Base-by-base conservation (phyloP, 371 early-diverging fungal species). In the Mortierella sp. region DNA sequence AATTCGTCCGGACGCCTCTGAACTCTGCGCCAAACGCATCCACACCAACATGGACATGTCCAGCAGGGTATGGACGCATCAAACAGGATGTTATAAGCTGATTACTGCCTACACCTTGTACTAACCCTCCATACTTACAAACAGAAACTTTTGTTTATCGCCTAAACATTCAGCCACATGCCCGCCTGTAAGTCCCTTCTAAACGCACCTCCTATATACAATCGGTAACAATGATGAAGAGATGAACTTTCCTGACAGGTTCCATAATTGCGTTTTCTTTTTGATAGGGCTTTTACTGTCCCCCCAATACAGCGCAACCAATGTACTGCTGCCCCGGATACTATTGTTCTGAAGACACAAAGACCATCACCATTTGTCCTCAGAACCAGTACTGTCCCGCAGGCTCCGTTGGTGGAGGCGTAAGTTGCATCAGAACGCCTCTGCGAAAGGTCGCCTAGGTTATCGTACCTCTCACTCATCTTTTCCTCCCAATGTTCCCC, bases 321-420 rank as follows among this genome's bases (percentile, higher is more conserved):
- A 47, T 73, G 24, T 82, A 70, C 43, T 82, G 82, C 51, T 78
- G 79, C 41, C 43, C 56, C 2, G 79, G 82, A 17, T 82, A 79
- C 42, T 78, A 75, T 27, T 82, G 82, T 42, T 61, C 79, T 7
- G 50, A 56, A 26, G 60, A 60, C n/a, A 48, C 79, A 21, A 41
- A 30, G 21, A 56, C 55, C 4, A 50, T 67, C 5, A 48, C 30
- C 21, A 28, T 66, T 17, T 79, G 79, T 48, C 79, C 79, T 0
- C 46, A 68, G 39, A 65, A 60, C 17, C 44, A 70, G 8, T 66
- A 65, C 34, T 78, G 70, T 26, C 65, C 65, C 31, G 23, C 51
- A 2, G 67, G 67, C 17, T 56, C 46, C 15, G 46, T 53, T 23
- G 59, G 46, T n/a, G 44, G 30, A 14, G 57, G 52, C n/a, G 56